Evolutionary conservation across 2,329 filamentous ascomycete genomes (phyloP), one percentile per base, ranked within the genome.

Genomic region (Hypomyces rosellus): DNA sequence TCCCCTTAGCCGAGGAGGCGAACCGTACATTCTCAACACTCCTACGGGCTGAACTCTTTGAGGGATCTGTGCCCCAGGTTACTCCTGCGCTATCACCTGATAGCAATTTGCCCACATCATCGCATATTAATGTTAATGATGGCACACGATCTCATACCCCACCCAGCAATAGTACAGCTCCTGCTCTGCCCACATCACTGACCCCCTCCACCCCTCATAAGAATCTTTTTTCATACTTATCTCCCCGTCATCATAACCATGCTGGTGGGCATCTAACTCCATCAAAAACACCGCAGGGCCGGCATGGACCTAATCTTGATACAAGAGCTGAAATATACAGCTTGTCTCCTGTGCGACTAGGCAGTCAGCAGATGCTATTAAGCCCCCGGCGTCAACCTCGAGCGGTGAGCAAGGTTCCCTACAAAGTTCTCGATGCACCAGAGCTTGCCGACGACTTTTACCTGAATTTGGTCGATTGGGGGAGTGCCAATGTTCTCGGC

Each of bases 371-470:
- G 52, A 95, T 99, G 78, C 80, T 99, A 1, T 78, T 97, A 13
- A 95, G 88, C 49, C 91, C 92, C 2, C 81, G 91, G 55, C 89
- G 93, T 61, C 89, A 93, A 56, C 89, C 92, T 2, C 79, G 93
- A 57, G 86, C 89, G 30, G 89, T 99, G 16, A 92, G 89, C 68
- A 97, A 97, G 67, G 92, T 97, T 0, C 93, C 93, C 0, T 99
- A 95, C 71, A 99, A 99, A 69, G 93, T 99, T 2, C 76, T 99
- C 9, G 93, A 99, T 72, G 93, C 93, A 1, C 93, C 93, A 2
- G 93, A 97, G 65, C 73, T 99, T 42, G 91, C 92, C 25, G 93
- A 99, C 63, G 93, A 99, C 65, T 99, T 97, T 68, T 99, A 99
- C 62, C 76, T 99, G 34, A 99, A 99, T 62, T 74, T 99, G 22